Evolutionary conservation across 345 rosid genomes (phyloP), one percentile per base, ranked within the genome.

Genomic region (Aethionema arabicum): DNA sequence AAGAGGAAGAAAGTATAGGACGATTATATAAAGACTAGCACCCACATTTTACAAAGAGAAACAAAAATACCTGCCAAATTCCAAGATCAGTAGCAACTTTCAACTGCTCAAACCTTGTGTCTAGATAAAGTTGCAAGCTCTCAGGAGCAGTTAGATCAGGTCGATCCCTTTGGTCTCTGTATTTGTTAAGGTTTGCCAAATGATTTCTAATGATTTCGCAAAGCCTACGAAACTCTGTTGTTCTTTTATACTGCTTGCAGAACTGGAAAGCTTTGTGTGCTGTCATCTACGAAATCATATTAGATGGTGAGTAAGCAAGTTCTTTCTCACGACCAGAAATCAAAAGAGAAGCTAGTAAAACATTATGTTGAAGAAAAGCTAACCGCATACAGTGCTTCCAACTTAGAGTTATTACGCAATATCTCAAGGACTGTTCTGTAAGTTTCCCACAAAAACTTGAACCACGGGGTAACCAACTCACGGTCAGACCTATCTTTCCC

Each of bases 401-500:
- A 59, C 88, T 95, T 95, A 8, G 99, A 95, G 75, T 90, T 95
- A 77, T 95, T 95, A 31, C 98, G 74, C 66, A 95, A 66, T 29
- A 95, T 90, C 69, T 95, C 99, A 65, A 95, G 99, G 36, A 95
- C 99, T 1, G 99, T 88, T 69, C 99, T 85, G 72, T 90, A 95
- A 1, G 99, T 90, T 85, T 95, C 99, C 99, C 99, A 95, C 74
- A 95, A 64, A 75, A 95, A 95, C 84, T 95, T 95, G 78, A 95
- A 95, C 98, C 99, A 95, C 3, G 99, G 99, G 10, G 98, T 95
- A 62, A 95, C 99, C 43, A 95, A 83, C 56, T 95, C 98, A 7
- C 95, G 85, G 72, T 90, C 99, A 61, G 98, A 95, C 81, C 99
- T 88, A 50, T 90, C 99, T 74, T 95, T 95, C 27, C 96, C 99